Evolutionary conservation across 31 red algal species (phyloP).

Genomic region (Asparagopsis taxiformis): DNA sequence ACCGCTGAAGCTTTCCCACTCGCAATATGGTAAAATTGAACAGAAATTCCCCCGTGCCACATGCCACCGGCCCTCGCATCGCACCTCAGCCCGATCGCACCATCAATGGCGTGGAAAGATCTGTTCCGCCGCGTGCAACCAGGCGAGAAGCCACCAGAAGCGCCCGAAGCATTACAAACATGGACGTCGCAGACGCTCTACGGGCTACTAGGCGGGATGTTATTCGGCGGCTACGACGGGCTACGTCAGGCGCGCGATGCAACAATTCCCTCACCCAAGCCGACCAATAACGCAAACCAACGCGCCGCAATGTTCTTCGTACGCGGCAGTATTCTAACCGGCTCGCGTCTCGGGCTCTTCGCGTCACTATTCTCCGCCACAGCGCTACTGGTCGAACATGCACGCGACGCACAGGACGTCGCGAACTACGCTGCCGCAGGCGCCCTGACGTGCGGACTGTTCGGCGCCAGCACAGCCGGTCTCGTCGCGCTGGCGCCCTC

Average conservation of each 20-base stretch:
- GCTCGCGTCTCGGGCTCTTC: conserved; percentile 57
- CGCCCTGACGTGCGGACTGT: conserved; percentile 58
- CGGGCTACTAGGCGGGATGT: conserved; percentile 52
- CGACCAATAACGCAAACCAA: conserved; percentile 22
- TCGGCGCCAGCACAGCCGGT: conserved; percentile 34
- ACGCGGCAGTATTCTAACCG: conserved; percentile 41
- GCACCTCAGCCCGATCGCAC: neutral
- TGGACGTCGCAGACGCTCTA: conserved; percentile 54
- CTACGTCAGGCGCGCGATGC: conserved; percentile 36
- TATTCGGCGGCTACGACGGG: conserved; percentile 67
- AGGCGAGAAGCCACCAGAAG: conserved; percentile 25
- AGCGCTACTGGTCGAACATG: conserved; percentile 17
- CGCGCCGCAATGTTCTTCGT: conserved; percentile 59
- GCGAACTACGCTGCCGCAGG: conserved; percentile 39
- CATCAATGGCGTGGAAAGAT: conserved; percentile 19
- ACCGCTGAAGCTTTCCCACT: too few species aligned
- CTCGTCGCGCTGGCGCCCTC: conserved; percentile 9
- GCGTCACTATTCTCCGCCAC: conserved; percentile 37
- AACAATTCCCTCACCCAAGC: conserved; percentile 32
- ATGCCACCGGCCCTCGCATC: neutral
- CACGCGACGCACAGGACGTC: conserved; percentile 10
- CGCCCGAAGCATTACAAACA: conserved; percentile 35
- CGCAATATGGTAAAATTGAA: neutral
- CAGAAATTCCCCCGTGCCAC: neutral
- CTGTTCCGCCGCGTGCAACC: conserved; percentile 44